Percentiles rank a stretch among this genome's conserved stretches.
These are phyloP conservation scores for Macrotyloma uniflorum DNA, from an alignment of 306 rosid species.

Conservation along the genomic window DNA sequence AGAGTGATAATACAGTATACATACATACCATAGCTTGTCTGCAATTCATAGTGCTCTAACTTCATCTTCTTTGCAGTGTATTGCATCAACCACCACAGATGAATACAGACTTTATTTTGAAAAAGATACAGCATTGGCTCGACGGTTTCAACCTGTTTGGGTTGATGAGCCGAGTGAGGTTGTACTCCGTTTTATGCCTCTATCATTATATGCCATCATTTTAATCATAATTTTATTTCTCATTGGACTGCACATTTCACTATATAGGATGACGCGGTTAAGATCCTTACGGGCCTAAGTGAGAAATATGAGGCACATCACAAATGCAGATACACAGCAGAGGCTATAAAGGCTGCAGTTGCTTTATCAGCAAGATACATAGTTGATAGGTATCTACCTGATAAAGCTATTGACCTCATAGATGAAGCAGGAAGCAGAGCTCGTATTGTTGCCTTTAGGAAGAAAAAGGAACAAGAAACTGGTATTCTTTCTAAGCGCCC, in stretches of 20 bases:
- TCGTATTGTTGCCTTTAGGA: conserved; percentile 75
- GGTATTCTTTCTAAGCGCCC: conserved; percentile 68
- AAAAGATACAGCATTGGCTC: conserved; percentile 85
- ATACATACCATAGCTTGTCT: background rate
- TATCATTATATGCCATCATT: conserved; percentile 4
- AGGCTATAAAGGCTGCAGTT: conserved; percentile 78
- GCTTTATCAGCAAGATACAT: conserved; percentile 74
- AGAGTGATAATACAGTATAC: background rate
- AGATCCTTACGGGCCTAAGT: conserved; percentile 70
- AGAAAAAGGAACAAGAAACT: conserved; percentile 59
- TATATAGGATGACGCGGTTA: conserved; percentile 65
- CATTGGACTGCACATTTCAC: conserved; percentile 29
- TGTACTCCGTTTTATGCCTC: conserved; percentile 34
- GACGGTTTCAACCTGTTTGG: conserved; percentile 92
- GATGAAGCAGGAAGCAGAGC: conserved; percentile 99
- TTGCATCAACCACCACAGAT: conserved; percentile 84
- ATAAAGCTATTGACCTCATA: conserved; percentile 95
- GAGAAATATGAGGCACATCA: conserved; percentile 80
- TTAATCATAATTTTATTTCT: conserved; percentile 24
- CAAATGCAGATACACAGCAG: conserved; percentile 71
- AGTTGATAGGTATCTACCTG: conserved; percentile 90
- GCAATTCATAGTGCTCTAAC: conserved; percentile 17
- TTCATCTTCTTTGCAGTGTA: conserved; percentile 64
- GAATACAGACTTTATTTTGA: conserved; percentile 87
- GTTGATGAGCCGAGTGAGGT: conserved; percentile 91